Evolutionary conservation across 2,329 filamentous ascomycete genomes (phyloP).

Genomic region (Capronia americana): DNA sequence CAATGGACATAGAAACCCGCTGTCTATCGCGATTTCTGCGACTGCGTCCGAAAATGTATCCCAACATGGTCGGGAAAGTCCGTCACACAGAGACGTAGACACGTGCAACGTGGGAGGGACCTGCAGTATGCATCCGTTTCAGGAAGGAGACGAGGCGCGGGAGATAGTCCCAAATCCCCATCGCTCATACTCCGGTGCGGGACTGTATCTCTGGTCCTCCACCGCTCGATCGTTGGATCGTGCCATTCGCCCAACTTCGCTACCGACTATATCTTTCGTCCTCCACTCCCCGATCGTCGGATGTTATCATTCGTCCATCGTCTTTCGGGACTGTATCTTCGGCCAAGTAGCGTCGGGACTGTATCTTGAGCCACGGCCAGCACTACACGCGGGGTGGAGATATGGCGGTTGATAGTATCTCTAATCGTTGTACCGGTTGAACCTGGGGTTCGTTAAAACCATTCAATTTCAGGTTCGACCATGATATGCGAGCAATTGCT

Average conservation of each 20-base stretch:
- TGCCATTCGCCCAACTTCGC: not conserved
- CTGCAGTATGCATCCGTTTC: constrained; percentile 4
- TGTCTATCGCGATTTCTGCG: too few species aligned
- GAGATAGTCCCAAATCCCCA: not conserved
- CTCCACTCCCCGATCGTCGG: too few species aligned
- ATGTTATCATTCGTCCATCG: too few species aligned
- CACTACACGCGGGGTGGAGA: not conserved
- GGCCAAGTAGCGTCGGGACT: not conserved
- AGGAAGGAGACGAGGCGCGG: not conserved
- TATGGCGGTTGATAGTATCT: not conserved
- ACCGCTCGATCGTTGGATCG: not conserved
- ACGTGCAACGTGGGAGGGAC: not conserved
- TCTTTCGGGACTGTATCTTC: too few species aligned
- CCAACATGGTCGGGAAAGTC: constrained; percentile 6
- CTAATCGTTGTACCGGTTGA: not conserved
- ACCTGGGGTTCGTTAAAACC: not conserved
- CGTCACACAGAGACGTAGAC: not conserved
- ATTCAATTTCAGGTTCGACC: not conserved
- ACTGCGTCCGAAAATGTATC: not conserved
- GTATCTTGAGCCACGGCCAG: constrained; percentile 12
- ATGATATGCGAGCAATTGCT: not conserved
- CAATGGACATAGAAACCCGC: not conserved
- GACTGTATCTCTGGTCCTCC: constrained; percentile 6
- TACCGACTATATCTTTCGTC: too few species aligned
- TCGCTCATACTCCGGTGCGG: constrained; percentile 12